phyloP scores from a whole-genome alignment of 2,329 filamentous ascomycete species.

The Fusarium anthophilum region DNA sequence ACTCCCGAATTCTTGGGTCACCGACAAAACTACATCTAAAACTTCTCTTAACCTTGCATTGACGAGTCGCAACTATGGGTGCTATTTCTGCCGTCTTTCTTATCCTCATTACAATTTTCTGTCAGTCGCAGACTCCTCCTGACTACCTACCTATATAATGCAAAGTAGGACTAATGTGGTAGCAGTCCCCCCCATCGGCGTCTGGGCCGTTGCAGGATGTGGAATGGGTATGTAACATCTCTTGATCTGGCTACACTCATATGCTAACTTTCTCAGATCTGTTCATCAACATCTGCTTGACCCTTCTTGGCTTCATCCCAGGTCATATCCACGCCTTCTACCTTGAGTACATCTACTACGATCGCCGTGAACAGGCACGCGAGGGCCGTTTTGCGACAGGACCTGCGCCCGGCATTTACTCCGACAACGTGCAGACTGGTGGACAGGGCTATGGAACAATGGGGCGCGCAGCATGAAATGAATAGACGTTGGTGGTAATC shows the following conservation, averaged over 20 bases:
- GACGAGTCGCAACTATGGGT: constrained; percentile 55
- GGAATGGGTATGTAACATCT: constrained; percentile 56
- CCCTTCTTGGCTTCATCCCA: constrained; percentile 76
- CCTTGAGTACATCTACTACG: constrained; percentile 83
- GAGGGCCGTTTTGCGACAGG: constrained; percentile 63
- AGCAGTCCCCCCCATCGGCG: constrained; percentile 72
- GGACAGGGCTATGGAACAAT: constrained; percentile 70
- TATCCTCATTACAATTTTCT: constrained; percentile 62
- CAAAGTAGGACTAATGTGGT: constrained; percentile 31
- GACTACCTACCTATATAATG: not conserved
- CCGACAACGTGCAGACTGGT: constrained; percentile 76
- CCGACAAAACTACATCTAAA: not conserved
- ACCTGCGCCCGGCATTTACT: constrained; percentile 76
- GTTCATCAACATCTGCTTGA: constrained; percentile 73
- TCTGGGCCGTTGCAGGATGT: constrained; percentile 71
- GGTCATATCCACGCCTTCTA: constrained; percentile 86
- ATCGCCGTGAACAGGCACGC: constrained; percentile 71
- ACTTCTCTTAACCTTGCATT: not conserved
- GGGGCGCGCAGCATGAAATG: constrained; percentile 43
- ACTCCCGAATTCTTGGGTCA: not conserved
- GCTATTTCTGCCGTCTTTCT: constrained; percentile 59
- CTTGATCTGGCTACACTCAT: not conserved
- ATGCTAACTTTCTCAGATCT: constrained; percentile 55
- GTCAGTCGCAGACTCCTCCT: constrained; percentile 48
- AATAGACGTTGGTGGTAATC: not conserved